Conservation (phyloP, 352 stramenopile species). For the Plasmopara muralis region DNA sequence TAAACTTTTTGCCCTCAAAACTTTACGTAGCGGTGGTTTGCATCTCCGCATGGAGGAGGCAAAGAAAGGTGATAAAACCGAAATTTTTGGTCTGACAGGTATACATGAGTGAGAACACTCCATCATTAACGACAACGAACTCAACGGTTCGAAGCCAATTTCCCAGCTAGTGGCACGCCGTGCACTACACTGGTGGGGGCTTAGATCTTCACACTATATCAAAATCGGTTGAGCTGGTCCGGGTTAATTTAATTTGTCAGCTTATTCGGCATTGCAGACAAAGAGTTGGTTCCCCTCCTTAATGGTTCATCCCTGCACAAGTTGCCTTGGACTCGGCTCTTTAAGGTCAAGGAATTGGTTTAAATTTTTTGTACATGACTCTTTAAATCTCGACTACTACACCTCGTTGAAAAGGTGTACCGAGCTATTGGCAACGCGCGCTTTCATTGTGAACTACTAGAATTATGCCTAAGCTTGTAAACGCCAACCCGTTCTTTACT, state of each 20-base stretch:
- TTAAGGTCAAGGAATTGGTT: neutral
- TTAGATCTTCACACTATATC: constrained; percentile 1
- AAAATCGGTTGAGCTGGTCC: neutral
- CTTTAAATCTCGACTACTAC: neutral
- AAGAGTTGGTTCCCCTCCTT: neutral
- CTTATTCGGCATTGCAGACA: constrained; percentile 3
- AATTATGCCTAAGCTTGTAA: constrained; percentile 4
- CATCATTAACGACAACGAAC: too few species aligned
- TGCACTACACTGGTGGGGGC: neutral
- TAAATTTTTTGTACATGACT: constrained; percentile 10
- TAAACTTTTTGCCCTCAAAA: too few species aligned
- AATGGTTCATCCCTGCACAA: constrained; percentile 8
- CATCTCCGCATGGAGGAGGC: too few species aligned
- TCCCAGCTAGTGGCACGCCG: too few species aligned
- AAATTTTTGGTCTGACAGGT: too few species aligned
- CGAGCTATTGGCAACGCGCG: neutral
- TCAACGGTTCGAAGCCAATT: too few species aligned
- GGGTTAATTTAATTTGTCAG: constrained; percentile 10
- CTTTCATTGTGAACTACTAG: constrained; percentile 5
- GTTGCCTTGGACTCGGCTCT: neutral
- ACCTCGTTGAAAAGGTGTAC: neutral
- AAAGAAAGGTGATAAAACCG: too few species aligned
- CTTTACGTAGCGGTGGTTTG: too few species aligned
- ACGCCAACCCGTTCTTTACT: too few species aligned
- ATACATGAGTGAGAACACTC: too few species aligned